Conservation (phyloP, 2,329 filamentous ascomycete species). For the Diatrype stigma region DNA sequence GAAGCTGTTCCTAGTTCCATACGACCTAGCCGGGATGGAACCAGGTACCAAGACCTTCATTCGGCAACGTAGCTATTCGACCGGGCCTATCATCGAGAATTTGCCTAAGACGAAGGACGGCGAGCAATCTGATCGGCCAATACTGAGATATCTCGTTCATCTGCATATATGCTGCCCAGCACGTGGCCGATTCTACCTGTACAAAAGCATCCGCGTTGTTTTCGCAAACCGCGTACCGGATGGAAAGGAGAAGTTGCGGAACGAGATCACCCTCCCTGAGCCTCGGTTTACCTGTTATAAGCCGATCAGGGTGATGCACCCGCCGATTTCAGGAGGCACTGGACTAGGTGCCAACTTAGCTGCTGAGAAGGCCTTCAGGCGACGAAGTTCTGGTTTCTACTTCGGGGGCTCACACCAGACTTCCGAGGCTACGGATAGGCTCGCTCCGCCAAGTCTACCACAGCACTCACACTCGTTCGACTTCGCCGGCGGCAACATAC, state of each 20-base stretch:
- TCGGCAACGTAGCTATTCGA: conserved; percentile 87
- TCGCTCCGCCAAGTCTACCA: conserved; percentile 16
- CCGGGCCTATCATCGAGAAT: conserved; percentile 77
- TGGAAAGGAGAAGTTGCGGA: conserved; percentile 85
- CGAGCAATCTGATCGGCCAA: conserved; percentile 52
- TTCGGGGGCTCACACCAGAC: conserved; percentile 27
- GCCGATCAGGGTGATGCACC: conserved; percentile 51
- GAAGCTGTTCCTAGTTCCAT: conserved; percentile 90
- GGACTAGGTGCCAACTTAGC: conserved; percentile 46
- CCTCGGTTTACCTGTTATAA: conserved; percentile 85
- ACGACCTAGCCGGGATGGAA: conserved; percentile 89
- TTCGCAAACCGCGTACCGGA: conserved; percentile 96
- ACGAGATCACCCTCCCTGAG: conserved; percentile 85
- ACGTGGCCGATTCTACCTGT: conserved; percentile 80
- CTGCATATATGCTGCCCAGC: conserved; percentile 87
- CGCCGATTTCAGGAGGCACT: conserved; percentile 29
- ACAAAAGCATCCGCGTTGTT: conserved; percentile 88
- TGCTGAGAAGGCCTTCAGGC: conserved; percentile 56
- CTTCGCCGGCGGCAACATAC: conserved; percentile 29
- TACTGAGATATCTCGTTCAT: conserved; percentile 85
- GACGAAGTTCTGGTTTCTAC: conserved; percentile 52
- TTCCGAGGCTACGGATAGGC: conserved; percentile 33
- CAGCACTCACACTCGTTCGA: conserved; percentile 21
- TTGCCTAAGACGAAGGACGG: conserved; percentile 29
- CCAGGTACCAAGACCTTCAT: conserved; percentile 94